These are phyloP conservation scores for Diaporthe longicolla DNA, from an alignment of 2,329 filamentous ascomycete genomes.

Conservation along the genomic window DNA sequence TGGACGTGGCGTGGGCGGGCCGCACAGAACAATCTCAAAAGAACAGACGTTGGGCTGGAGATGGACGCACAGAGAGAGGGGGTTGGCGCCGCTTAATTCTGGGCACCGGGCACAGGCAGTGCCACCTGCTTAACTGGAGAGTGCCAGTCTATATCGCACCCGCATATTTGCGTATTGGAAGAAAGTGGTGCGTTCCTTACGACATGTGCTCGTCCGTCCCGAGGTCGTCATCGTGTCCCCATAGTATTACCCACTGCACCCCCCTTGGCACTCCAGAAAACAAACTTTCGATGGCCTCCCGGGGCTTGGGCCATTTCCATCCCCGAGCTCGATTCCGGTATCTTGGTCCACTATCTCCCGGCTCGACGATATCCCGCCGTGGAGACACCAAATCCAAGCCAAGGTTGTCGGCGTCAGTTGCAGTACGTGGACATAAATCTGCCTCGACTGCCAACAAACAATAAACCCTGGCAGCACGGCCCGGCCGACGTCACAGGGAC, in stretches of 20 bases:
- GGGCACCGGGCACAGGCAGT: constrained; percentile 15
- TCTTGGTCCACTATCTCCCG: background rate
- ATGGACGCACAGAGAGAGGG: no score
- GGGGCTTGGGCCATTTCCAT: constrained; percentile 3
- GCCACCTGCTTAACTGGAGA: background rate
- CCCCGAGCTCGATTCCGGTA: constrained; percentile 5
- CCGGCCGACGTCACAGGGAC: constrained; percentile 11
- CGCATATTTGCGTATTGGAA: background rate
- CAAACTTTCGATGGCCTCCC: constrained; percentile 23
- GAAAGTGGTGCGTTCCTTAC: background rate
- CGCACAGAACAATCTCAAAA: background rate
- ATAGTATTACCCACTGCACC: constrained; percentile 2
- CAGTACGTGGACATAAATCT: background rate
- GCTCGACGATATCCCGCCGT: constrained; percentile 21
- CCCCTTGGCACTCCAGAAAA: constrained; percentile 26
- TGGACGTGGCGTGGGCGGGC: background rate
- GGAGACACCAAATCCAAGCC: background rate
- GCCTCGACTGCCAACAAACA: background rate
- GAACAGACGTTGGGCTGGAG: constrained; percentile 10
- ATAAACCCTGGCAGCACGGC: background rate
- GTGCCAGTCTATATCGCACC: constrained; percentile 4
- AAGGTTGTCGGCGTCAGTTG: background rate
- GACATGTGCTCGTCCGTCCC: background rate
- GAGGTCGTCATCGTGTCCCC: constrained; percentile 22
- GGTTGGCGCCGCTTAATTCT: constrained; percentile 7